A percentile compares a stretch with the other conserved stretches of the same genome.
phyloP scores from a whole-genome alignment of 2,329 filamentous ascomycete genomes.

The Coniochaeta sp. region DNA sequence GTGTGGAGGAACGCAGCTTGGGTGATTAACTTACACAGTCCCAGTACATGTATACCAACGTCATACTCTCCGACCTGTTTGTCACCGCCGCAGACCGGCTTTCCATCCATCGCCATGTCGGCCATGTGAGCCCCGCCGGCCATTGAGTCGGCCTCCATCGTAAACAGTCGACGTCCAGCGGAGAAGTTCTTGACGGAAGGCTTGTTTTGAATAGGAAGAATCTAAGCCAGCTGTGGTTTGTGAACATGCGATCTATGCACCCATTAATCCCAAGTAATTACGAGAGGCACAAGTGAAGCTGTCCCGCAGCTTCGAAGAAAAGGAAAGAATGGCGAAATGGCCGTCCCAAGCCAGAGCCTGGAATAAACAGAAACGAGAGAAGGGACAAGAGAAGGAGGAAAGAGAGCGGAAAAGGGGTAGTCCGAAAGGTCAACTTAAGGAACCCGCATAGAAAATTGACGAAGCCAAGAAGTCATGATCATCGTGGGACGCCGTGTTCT shows the following conservation, averaged over 20 bases:
- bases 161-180: not conserved
- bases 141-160: slow-evolving; percentile 3
- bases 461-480: slow-evolving; percentile 11
- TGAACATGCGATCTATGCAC: not conserved
- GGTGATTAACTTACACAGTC: slow-evolving; percentile 28
- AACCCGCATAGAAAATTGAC: slow-evolving; percentile 6
- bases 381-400: slow-evolving; percentile 9
- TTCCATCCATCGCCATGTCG: slow-evolving; percentile 16
- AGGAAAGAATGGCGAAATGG: slow-evolving; percentile 14
- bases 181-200: not conserved
- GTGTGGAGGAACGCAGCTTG: not conserved
- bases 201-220: not conserved
- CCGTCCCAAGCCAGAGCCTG: slow-evolving; percentile 11
- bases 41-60: slow-evolving; percentile 30
- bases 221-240: not conserved
- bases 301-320: slow-evolving; percentile 27
- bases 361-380: slow-evolving; percentile 7
- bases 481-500: slow-evolving; percentile 16
- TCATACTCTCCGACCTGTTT: slow-evolving; percentile 31
- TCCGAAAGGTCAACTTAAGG: slow-evolving; percentile 14
- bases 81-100: slow-evolving; percentile 32
- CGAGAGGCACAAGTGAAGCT: slow-evolving; percentile 21
- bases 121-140: not conserved
- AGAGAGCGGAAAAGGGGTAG: slow-evolving; percentile 14
- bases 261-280: slow-evolving; percentile 9